phyloP scores from a whole-genome alignment of 1,284 basidiomycete species.

The Anthracocystis panici-leucophaei region DNA sequence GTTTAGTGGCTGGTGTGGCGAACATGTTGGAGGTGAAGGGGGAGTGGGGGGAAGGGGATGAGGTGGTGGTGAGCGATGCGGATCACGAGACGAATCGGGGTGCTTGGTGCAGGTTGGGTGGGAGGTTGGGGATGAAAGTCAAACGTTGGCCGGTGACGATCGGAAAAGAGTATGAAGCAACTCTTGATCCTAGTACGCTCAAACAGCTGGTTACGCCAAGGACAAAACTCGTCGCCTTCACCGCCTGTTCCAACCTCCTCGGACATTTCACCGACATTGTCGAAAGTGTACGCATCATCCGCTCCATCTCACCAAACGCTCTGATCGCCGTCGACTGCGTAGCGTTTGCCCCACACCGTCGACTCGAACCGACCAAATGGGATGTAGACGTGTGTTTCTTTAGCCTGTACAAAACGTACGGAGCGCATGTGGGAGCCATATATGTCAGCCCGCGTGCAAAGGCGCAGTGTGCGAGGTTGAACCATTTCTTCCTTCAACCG shows the following conservation, averaged over 20 bases:
- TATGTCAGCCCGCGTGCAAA: constrained; percentile 75
- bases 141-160: constrained; percentile 76
- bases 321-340: constrained; percentile 80
- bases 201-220: constrained; percentile 76
- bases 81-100: constrained; percentile 88
- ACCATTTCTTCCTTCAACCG: constrained; percentile 77
- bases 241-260: constrained; percentile 81
- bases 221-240: constrained; percentile 80
- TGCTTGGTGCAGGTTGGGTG: constrained; percentile 80
- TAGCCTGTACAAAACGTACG: constrained; percentile 83
- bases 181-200: constrained; percentile 75
- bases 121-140: constrained; percentile 74
- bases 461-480: constrained; percentile 73
- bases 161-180: constrained; percentile 75
- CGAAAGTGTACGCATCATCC: constrained; percentile 34
- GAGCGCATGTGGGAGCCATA: constrained; percentile 78
- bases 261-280: constrained; percentile 77
- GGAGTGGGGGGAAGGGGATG: constrained; percentile 76
- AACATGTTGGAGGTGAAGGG: constrained; percentile 72
- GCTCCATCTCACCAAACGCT: constrained; percentile 74
- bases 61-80: constrained; percentile 77
- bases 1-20: constrained; percentile 36
- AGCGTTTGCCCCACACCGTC: constrained; percentile 80
- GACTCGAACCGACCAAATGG: constrained; percentile 75
- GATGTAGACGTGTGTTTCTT: constrained; percentile 79